phyloP scores from a whole-genome alignment of 2,329 filamentous ascomycete species.

The Trichophyton mentagrophytes region DNA sequence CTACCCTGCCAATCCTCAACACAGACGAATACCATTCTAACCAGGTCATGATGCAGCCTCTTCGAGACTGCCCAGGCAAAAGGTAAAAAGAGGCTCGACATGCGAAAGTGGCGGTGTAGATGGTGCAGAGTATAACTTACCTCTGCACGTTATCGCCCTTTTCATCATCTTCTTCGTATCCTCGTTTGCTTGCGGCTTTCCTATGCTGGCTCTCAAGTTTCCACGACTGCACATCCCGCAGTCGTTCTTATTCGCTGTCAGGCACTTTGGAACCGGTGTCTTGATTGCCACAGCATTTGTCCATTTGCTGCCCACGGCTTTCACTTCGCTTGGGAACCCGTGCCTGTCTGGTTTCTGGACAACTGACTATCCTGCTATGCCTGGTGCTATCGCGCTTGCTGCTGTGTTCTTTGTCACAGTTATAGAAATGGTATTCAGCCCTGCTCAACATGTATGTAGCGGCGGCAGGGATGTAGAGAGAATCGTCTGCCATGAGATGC shows the following conservation, averaged over 20 bases:
- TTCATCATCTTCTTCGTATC: conserved; percentile 47
- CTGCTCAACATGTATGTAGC: conserved; percentile 20
- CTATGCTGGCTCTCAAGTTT: conserved; percentile 49
- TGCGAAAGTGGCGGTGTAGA: conserved; percentile 19
- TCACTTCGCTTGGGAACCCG: conserved; percentile 52
- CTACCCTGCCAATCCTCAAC: not conserved
- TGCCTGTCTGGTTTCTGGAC: conserved; percentile 41
- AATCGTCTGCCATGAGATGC: not conserved
- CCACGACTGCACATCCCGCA: conserved; percentile 47
- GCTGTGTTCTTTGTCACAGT: conserved; percentile 36
- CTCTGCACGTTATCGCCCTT: conserved; percentile 52
- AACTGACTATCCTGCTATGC: conserved; percentile 35
- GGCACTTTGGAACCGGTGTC: conserved; percentile 71
- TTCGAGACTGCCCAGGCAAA: not conserved
- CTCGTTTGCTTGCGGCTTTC: conserved; percentile 50
- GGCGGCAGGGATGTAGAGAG: conserved; percentile 7
- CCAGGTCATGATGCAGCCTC: not conserved
- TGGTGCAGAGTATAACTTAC: conserved; percentile 44
- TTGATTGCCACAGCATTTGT: conserved; percentile 80
- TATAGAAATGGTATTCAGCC: conserved; percentile 46
- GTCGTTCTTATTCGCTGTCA: conserved; percentile 51
- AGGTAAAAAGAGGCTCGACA: conserved; percentile 9
- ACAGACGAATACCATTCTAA: not conserved
- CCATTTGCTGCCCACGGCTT: conserved; percentile 58
- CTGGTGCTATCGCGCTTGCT: conserved; percentile 35